Base-by-base conservation (phyloP, 176 grass and related monocot species). In the Otatea glauca region DNA sequence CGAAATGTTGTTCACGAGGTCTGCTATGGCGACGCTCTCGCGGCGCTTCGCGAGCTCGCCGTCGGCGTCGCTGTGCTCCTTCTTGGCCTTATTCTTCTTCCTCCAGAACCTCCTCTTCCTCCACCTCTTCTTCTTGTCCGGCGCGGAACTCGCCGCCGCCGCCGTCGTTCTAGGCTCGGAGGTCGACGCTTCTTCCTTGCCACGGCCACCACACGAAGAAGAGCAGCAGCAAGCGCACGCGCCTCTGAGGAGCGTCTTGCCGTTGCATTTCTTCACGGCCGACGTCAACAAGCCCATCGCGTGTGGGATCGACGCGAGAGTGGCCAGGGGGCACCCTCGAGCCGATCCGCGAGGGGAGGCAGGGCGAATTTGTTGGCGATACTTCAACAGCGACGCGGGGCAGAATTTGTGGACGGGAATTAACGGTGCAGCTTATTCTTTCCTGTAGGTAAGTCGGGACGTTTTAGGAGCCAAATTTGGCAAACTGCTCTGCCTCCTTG, bases 1-100 rank as follows among this genome's bases (percentile, higher is more conserved):
- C 27, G 94, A 92, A 0, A 97, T 89, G 79, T 48, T 85, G 70
- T 92, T 88, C 32, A 94, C 86, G 37, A 94, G 94, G 75, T 86
- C 85, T 0, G 75, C 63, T 0, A 94, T 72, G 70, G 81, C 79
- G 24, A 72, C 74, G 79, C 67, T 81, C 18, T 87, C 85, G 38
- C 3, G 21, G 59, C 59, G 65, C 49, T 10, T 79, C 54, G 58
- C 51, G 6, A 51, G 56, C 23, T 69, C 81, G 75, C 72, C 76
- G 59, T 62, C 21, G 51, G 6, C 16, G 16, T 12, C 38, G 6
- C 18, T 16, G 20, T 23, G 38, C 20, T 53, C 77, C 76, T 63
- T 91, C 58, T 65, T 86, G 69, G 75, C 20, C 76, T 78, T 81
- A 72, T 89, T 91, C 81, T 84, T 88, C 86, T 85, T 94, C 87